These are phyloP conservation scores for Phytophthora europaea DNA, from an alignment of 352 stramenopile species.

Conservation along the genomic window DNA sequence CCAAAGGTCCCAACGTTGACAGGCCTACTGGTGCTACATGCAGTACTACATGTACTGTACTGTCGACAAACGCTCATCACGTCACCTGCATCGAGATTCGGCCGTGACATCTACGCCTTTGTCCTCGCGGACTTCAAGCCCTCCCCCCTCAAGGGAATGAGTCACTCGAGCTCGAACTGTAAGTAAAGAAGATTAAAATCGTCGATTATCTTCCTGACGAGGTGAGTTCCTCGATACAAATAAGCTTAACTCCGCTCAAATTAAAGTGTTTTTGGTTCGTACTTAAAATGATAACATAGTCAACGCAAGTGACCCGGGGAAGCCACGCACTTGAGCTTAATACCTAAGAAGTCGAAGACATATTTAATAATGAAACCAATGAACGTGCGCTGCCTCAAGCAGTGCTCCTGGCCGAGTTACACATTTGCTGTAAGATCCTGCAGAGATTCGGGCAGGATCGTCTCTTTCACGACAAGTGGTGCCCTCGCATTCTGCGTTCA, in stretches of 20 bases:
- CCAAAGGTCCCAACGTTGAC: too few species aligned
- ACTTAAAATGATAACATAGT: too few species aligned
- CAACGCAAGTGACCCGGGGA: too few species aligned
- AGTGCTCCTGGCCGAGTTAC: background rate
- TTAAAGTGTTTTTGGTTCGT: too few species aligned
- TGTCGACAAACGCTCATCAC: background rate
- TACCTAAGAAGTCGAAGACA: too few species aligned
- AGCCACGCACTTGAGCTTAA: too few species aligned
- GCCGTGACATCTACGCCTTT: background rate
- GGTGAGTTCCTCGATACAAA: too few species aligned
- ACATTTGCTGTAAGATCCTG: background rate
- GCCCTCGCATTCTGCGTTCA: background rate
- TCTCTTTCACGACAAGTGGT: conserved; percentile 1
- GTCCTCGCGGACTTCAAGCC: background rate
- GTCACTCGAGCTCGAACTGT: background rate
- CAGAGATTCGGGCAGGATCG: background rate
- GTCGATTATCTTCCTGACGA: background rate
- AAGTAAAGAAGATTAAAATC: background rate
- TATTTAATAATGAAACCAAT: background rate
- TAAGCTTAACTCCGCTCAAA: too few species aligned
- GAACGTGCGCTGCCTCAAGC: background rate
- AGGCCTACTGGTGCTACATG: too few species aligned
- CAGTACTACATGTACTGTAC: background rate
- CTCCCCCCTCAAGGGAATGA: background rate
- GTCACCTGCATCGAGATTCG: background rate